phyloP scores from a whole-genome alignment of 176 grass and related monocot genomes.

The Juncus inflexus region DNA sequence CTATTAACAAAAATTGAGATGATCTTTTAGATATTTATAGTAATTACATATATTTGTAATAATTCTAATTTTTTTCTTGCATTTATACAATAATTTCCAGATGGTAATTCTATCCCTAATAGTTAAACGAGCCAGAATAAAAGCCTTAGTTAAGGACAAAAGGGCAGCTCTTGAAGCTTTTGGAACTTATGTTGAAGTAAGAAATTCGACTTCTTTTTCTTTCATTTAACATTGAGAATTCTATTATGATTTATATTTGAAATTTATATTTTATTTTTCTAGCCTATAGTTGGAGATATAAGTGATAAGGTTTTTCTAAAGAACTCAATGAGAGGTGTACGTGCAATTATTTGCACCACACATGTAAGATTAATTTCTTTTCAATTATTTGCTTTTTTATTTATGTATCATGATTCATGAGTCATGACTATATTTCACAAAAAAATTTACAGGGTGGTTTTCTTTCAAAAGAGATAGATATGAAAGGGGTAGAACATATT shows the following conservation, averaged over 20 bases:
- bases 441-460: constrained; percentile 56
- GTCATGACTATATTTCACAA: too few species aligned
- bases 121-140: constrained; percentile 85
- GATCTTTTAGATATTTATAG: not conserved
- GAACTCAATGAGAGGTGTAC: constrained; percentile 69
- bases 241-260: constrained; percentile 5
- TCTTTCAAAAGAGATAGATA: constrained; percentile 48
- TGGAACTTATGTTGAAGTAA: constrained; percentile 90
- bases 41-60: not conserved
- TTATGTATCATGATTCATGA: too few species aligned
- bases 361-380: constrained; percentile 49
- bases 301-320: constrained; percentile 61
- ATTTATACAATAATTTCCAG: constrained; percentile 30
- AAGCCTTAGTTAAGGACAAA: constrained; percentile 86
- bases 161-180: constrained; percentile 72
- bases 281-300: constrained; percentile 67
- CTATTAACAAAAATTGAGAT: not conserved
- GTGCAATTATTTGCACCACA: constrained; percentile 59
- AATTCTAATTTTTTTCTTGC: not conserved
- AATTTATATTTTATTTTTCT: constrained; percentile 22
- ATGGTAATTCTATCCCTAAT: constrained; percentile 83
- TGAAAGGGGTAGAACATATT: constrained; percentile 70
- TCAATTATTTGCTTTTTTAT: constrained; percentile 6
- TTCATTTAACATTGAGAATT: not conserved
- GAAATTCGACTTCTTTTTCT: not conserved